Evolutionary conservation across 2,329 filamentous ascomycete genomes (phyloP).

Genomic region (Pseudogymnoascus sp.): DNA sequence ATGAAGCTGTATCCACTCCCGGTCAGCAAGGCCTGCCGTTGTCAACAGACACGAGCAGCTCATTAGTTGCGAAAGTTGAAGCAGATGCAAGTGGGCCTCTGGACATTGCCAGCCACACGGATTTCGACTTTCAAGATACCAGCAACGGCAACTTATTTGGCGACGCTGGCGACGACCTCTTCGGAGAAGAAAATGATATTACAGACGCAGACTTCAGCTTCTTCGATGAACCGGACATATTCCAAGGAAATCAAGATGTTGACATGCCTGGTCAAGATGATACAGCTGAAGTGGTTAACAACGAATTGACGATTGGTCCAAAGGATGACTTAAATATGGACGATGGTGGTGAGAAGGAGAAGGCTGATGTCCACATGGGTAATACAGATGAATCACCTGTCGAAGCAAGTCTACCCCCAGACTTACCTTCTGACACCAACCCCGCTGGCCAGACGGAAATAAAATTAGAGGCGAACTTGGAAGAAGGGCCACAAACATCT

Average conservation of each 20-base stretch:
- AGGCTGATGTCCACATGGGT: slow-evolving; percentile 1
- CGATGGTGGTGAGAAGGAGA: neutral
- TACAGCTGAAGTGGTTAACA: neutral
- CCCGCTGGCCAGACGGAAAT: neutral
- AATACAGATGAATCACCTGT: neutral
- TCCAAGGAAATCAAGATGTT: slow-evolving; percentile 20
- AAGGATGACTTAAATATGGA: neutral
- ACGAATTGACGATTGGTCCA: neutral
- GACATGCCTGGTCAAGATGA: slow-evolving; percentile 12
- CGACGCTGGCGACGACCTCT: slow-evolving; percentile 62
- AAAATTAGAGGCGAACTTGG: neutral
- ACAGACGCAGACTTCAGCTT: slow-evolving; percentile 80
- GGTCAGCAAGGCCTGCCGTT: slow-evolving; percentile 31
- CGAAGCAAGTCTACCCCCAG: neutral
- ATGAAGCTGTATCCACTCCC: slow-evolving; percentile 49
- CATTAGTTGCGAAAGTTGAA: neutral
- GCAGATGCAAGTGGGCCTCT: neutral
- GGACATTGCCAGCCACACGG: neutral
- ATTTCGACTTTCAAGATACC: slow-evolving; percentile 23
- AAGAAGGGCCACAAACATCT: neutral
- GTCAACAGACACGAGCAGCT: neutral
- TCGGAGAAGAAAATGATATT: slow-evolving; percentile 61
- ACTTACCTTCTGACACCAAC: neutral
- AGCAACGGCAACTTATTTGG: slow-evolving; percentile 57
- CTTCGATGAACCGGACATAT: slow-evolving; percentile 55